phyloP scores from a whole-genome alignment of 805 yeast species.

The Kodamaea nitidulidarum region DNA sequence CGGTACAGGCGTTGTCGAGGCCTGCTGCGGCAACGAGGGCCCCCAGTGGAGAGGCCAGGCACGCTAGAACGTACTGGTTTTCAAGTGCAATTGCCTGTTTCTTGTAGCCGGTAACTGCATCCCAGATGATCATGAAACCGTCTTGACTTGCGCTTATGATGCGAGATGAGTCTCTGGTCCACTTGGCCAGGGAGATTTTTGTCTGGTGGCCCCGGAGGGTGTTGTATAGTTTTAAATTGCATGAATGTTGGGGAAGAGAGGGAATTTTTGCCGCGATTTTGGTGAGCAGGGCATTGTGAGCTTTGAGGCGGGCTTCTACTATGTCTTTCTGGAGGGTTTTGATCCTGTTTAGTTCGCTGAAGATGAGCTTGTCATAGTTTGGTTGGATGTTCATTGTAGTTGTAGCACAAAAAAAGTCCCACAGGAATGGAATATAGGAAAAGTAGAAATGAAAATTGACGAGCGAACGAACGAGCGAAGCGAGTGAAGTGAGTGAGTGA shows the following conservation, averaged over 20 bases:
- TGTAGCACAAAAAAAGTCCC: conserved; percentile 2
- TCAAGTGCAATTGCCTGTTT: conserved; percentile 66
- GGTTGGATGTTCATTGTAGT: conserved; percentile 3
- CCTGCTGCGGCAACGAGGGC: conserved; percentile 76
- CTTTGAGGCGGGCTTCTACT: conserved; percentile 5
- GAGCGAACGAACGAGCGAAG: too few relatives aligned
- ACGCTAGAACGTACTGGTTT: conserved; percentile 73
- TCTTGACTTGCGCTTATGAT: conserved; percentile 79
- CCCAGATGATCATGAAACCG: conserved; percentile 83
- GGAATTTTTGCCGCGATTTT: conserved; percentile 35
- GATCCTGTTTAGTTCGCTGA: not conserved
- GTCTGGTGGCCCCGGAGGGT: conserved; percentile 63
- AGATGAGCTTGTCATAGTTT: not conserved
- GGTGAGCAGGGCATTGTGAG: conserved; percentile 44
- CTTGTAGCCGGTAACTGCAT: conserved; percentile 67
- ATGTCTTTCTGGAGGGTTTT: not conserved
- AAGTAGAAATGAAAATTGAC: not conserved
- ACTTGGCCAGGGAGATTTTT: conserved; percentile 63
- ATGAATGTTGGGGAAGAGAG: conserved; percentile 23
- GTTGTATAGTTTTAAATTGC: conserved; percentile 28
- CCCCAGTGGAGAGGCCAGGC: conserved; percentile 69
- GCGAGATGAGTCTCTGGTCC: conserved; percentile 61
- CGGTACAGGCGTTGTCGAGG: conserved; percentile 70
- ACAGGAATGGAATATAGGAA: not conserved
- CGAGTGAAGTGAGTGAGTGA: too few relatives aligned